Conservation (phyloP, 305 asterid species). For the Lippia alba region DNA sequence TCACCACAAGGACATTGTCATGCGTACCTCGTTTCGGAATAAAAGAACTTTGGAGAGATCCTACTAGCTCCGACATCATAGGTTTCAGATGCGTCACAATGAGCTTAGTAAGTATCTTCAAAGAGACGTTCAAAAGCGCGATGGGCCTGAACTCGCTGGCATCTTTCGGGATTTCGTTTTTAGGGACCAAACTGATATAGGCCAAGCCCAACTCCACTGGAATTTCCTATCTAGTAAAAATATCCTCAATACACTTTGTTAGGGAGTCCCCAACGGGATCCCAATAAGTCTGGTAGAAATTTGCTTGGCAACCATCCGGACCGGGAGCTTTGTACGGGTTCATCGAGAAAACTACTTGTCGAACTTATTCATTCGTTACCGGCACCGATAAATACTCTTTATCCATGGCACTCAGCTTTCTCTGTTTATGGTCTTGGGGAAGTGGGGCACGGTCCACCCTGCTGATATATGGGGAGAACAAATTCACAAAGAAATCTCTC, state of each 20-base stretch:
- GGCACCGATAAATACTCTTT: too few relatives aligned
- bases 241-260: too few relatives aligned
- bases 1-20: background rate
- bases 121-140: background rate
- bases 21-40: background rate
- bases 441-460: background rate
- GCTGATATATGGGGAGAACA: too few relatives aligned
- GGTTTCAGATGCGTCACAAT: background rate
- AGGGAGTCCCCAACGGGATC: background rate
- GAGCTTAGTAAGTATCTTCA: background rate
- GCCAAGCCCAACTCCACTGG: background rate
- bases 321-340: background rate
- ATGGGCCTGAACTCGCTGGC: too few relatives aligned
- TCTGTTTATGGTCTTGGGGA: background rate
- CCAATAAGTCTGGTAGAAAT: slow-evolving; percentile 19
- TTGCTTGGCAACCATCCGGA: background rate
- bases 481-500: too few relatives aligned
- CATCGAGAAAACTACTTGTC: background rate
- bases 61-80: background rate
- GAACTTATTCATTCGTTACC: background rate
- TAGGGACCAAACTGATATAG: slow-evolving; percentile 8
- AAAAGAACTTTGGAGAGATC: background rate
- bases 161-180: background rate
- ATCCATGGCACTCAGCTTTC: background rate
- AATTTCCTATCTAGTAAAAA: background rate